Evolutionary conservation across 2,329 filamentous ascomycete species (phyloP).

Genomic region (Sclerotinia glacialis): DNA sequence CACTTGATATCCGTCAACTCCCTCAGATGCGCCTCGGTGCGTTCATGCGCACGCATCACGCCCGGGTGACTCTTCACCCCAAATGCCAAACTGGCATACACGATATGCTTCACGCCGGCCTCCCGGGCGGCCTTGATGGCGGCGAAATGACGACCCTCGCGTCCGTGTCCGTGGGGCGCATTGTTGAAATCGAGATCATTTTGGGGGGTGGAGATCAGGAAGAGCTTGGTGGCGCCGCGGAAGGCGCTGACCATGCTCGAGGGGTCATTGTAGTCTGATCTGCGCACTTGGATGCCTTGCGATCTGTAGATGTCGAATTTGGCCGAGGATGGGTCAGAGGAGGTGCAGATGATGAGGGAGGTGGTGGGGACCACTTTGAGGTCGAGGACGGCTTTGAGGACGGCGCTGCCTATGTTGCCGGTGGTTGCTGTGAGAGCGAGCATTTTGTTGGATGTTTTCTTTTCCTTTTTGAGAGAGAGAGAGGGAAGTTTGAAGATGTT

Average conservation of each 20-base stretch:
- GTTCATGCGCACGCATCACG: slow-evolving; percentile 31
- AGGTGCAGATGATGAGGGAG: slow-evolving; percentile 26
- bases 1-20: slow-evolving; percentile 18
- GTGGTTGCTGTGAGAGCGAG: slow-evolving; percentile 25
- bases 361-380: slow-evolving; percentile 17
- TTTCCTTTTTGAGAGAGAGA: too few relatives aligned
- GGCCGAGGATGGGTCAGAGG: slow-evolving; percentile 29
- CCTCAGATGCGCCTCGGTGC: slow-evolving; percentile 31
- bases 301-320: slow-evolving; percentile 41
- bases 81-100: slow-evolving; percentile 40
- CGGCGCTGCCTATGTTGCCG: slow-evolving; percentile 27
- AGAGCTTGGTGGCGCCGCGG: slow-evolving; percentile 36
- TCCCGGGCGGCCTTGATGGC: slow-evolving; percentile 38
- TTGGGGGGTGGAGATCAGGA: slow-evolving; percentile 36
- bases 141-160: slow-evolving; percentile 28
- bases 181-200: slow-evolving; percentile 42
- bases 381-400: slow-evolving; percentile 24
- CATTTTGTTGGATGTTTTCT: slow-evolving; percentile 13
- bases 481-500: too few relatives aligned
- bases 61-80: slow-evolving; percentile 24
- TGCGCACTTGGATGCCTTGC: slow-evolving; percentile 22
- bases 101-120: slow-evolving; percentile 39
- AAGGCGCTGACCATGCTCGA: slow-evolving; percentile 21
- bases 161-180: slow-evolving; percentile 37
- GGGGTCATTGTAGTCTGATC: slow-evolving; percentile 23